Base-by-base conservation (phyloP, 352 stramenopile genomes). In the Globisporangium irregulare region DNA sequence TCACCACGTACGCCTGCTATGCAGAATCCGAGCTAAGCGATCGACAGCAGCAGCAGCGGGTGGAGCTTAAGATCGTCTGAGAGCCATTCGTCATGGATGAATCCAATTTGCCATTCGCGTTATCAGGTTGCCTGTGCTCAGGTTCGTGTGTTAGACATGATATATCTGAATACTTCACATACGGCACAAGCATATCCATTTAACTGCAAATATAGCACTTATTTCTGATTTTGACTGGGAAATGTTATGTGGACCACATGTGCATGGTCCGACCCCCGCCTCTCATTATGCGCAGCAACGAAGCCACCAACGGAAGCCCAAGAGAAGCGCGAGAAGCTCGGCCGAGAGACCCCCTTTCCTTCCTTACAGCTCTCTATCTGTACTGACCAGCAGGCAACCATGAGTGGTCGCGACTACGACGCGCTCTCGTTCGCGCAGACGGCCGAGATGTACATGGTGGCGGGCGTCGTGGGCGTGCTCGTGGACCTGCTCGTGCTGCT, bases 401-500 rank as follows among this genome's bases (percentile, higher is more conserved):
- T 59, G 61, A 38, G 34, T 34, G 24, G 24, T 18, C 43, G 7
- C 20, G 71, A 68, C 51, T 93, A 92, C 62, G 84, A 91, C 48
- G 83, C 83, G 63, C 74, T 95, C 59, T 70, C 75, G 20, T 57
- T 90, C 43, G 43, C 64, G 54, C 73, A 89, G 67, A 80, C 73
- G 66, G 72, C 75, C 64, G 71, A 84, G 72, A 62, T 94, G 32
- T 88, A 82, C 58, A 73, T 92, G 66, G 76, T 80, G 18, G 79
- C 84, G 43, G 84, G 87, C n/a, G 54, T 84, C 59, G 56, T 93
- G 29, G 86, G 86, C 32, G 48, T 76, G 4, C 64, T 88, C 22
- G 55, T 89, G 18, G 85, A 95, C 59, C 70, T 92, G 55, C 65
- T 92, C 50, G 69, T 93, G 12, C 67, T 95, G 43, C 69, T 83